phyloP scores from a whole-genome alignment of 257 asterid species.

The Eucommia ulmoides region DNA sequence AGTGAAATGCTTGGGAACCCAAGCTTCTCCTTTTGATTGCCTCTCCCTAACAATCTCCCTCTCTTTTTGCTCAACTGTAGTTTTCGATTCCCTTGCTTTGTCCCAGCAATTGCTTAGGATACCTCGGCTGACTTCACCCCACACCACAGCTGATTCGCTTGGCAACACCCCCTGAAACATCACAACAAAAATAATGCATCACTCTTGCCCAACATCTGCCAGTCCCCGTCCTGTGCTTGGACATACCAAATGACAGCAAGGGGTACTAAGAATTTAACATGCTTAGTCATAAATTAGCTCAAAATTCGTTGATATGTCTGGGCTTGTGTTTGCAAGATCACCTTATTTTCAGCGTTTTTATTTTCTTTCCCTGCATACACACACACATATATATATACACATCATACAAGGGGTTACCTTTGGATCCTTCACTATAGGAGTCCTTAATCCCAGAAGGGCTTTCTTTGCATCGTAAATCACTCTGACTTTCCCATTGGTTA shows the following conservation, averaged over 20 bases:
- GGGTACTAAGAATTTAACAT: not conserved
- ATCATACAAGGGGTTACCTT: too few relatives aligned
- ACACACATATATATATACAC: too few relatives aligned
- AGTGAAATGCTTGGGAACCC: conserved; percentile 52
- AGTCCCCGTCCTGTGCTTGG: too few relatives aligned
- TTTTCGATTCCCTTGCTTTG: conserved; percentile 52
- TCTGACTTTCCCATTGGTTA: conserved; percentile 25
- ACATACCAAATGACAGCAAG: too few relatives aligned
- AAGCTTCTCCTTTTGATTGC: conserved; percentile 25
- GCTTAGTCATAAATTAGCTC: not conserved
- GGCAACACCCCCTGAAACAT: conserved; percentile 29
- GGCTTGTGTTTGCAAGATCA: not conserved
- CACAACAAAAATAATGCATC: not conserved
- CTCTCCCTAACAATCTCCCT: conserved; percentile 45
- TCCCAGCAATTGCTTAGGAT: conserved; percentile 56
- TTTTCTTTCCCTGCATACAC: not conserved
- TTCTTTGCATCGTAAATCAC: conserved; percentile 57
- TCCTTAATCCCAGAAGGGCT: conserved; percentile 38
- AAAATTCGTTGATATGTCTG: not conserved
- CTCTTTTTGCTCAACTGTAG: conserved; percentile 43
- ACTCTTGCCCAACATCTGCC: too few relatives aligned
- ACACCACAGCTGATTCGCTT: conserved; percentile 55
- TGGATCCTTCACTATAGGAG: conserved; percentile 50
- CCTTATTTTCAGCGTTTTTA: not conserved
- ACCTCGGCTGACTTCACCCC: conserved; percentile 52